Evolutionary conservation across 225 moss, liverwort and hornwort genomes (phyloP), one percentile per base, ranked within the genome.

Genomic region (Physcomitrellopsis africana): DNA sequence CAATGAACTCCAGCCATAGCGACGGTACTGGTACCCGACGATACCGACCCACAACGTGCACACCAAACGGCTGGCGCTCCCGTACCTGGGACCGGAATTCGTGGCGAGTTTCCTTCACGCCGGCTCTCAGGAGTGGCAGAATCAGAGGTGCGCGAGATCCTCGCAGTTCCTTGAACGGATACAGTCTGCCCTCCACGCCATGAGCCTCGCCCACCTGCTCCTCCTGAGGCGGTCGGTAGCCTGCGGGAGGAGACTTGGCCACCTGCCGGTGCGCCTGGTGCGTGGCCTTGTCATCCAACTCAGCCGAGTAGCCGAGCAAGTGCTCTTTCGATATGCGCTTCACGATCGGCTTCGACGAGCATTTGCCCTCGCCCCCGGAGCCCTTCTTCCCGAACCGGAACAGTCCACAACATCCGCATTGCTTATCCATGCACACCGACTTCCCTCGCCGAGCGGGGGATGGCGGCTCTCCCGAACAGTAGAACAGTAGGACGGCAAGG

Each of bases 321-420:
- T 78, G 83, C 80, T 83, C 86, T 8, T 76, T 83, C 0, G 81
- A 86, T 56, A 86, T 20, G 29, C 86, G 83, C 43, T 86, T 83
- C 44, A 69, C 77, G 41, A 83, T 75, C 62, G 74, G 57, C 16
- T 27, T 76, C 27, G 70, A 64, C 3, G 81, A 58, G 63, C 69
- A 61, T 22, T 82, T 79, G 3, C 65, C 19, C 46, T 78, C 80
- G 51, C 52, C 60, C 42, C 76, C 59, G 2, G 53, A 18, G 16
- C 63, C 63, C 52, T 51, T 49, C 27, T 65, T 77, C 66, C 77
- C 20, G 2, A 67, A 51, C 74, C 74, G 60, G 44, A 62, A 60
- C 68, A 80, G 73, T 70, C 81, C 84, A 71, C 74, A 81, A 71
- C 81, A 55, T 13, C 47, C 0, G 54, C 66, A 82, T 65, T 53